These are phyloP conservation scores for Acanthamoeba healyi DNA, from an alignment of 208 protist species.

Conservation along the genomic window DNA sequence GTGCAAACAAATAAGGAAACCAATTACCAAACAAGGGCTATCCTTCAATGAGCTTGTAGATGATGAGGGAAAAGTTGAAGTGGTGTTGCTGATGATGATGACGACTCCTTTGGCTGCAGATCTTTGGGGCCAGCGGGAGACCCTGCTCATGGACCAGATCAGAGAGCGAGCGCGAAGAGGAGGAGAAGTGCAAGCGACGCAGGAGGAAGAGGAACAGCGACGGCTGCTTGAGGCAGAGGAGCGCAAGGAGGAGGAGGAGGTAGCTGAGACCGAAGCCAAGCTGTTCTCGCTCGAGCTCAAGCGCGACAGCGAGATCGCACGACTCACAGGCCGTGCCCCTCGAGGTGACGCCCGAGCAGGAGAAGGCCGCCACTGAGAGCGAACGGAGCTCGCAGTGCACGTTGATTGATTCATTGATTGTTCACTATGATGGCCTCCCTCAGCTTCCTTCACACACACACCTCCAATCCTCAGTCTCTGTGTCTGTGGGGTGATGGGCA, in stretches of 20 bases:
- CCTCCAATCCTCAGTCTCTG: no score
- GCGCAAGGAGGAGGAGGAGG: not conserved
- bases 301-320: conserved; percentile 3
- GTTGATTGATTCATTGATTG: no score
- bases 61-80: no score
- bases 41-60: no score
- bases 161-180: conserved; percentile 14
- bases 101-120: no score
- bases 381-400: no score
- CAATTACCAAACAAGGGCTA: no score
- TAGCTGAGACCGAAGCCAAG: not conserved
- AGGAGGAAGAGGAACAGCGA: not conserved
- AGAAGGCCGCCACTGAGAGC: not conserved
- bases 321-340: not conserved
- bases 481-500: no score
- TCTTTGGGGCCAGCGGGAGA: not conserved
- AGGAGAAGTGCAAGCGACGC: not conserved
- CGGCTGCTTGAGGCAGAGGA: not conserved
- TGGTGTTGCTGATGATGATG: no score
- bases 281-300: not conserved
- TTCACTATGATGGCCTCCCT: no score
- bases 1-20: no score
- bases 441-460: no score
- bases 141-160: conserved; percentile 25
- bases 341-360: not conserved